Percentiles rank a stretch among this genome's conserved stretches.
These are phyloP conservation scores for Chrysosporium queenslandicum DNA, from an alignment of 2,329 filamentous ascomycete species.

Conservation along the genomic window DNA sequence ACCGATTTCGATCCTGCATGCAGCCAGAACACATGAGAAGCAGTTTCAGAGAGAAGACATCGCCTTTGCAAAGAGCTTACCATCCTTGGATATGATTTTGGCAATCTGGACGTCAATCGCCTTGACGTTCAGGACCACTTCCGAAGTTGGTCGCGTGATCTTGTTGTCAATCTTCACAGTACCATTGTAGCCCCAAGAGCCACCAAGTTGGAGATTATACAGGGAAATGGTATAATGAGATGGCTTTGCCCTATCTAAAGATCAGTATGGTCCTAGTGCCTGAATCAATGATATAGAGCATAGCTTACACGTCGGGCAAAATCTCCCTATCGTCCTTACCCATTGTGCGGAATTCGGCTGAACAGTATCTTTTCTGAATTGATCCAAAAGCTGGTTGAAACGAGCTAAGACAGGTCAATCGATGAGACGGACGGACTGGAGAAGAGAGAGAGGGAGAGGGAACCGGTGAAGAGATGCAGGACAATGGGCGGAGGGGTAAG, in stretches of 20 bases:
- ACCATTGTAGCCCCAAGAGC: slow-evolving; percentile 73
- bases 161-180: slow-evolving; percentile 69
- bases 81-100: slow-evolving; percentile 28
- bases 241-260: slow-evolving; percentile 58
- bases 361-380: slow-evolving; percentile 29
- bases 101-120: slow-evolving; percentile 66
- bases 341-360: slow-evolving; percentile 37
- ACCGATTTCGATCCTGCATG: slow-evolving; percentile 17
- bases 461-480: slow-evolving; percentile 4
- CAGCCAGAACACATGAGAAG: slow-evolving; percentile 3
- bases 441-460: slow-evolving; percentile 14
- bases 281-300: not conserved
- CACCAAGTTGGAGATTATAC: slow-evolving; percentile 61
- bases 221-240: slow-evolving; percentile 77
- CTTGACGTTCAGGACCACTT: slow-evolving; percentile 75
- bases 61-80: slow-evolving; percentile 17
- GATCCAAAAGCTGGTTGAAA: slow-evolving; percentile 18
- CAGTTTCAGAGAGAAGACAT: not conserved
- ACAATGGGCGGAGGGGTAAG: slow-evolving; percentile 11
- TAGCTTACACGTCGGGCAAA: slow-evolving; percentile 35
- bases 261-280: not conserved
- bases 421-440: slow-evolving; percentile 15
- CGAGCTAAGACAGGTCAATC: slow-evolving; percentile 13
- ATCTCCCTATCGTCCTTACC: slow-evolving; percentile 36
- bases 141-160: slow-evolving; percentile 59